Percentiles rank a stretch among this genome's conserved stretches.
phyloP scores from a whole-genome alignment of 495 filamentous ascomycete species.

The Penicillium samsonianum region DNA sequence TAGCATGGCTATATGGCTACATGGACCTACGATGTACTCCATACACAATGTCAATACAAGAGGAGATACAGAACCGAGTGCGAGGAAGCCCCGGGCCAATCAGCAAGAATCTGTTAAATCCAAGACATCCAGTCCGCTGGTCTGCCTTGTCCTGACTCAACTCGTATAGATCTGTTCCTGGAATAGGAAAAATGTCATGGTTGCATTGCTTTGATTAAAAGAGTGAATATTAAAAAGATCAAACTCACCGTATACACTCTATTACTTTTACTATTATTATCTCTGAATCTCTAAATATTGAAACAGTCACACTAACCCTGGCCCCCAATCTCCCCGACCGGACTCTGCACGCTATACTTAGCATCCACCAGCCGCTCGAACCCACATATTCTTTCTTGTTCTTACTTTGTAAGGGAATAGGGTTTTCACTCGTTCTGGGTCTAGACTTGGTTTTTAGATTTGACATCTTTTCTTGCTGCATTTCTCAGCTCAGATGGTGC shows the following conservation, averaged over 20 bases:
- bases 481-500: conserved; percentile 1
- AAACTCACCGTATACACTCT: neutral
- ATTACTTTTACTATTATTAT: conserved; percentile 10
- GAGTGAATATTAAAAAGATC: neutral
- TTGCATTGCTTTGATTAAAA: neutral
- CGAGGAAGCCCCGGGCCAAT: conserved; percentile 1
- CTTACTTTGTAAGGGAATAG: neutral
- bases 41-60: neutral
- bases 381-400: neutral
- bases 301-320: conserved; percentile 4
- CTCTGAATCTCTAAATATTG: neutral
- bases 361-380: neutral
- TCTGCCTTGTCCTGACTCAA: conserved; percentile 14
- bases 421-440: neutral
- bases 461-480: neutral
- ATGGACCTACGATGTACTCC: neutral
- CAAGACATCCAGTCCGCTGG: conserved; percentile 1
- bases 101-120: neutral
- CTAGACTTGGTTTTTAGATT: neutral
- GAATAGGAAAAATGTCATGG: neutral
- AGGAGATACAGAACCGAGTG: neutral
- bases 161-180: conserved; percentile 1
- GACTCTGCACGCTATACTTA: conserved; percentile 5
- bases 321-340: conserved; percentile 4
- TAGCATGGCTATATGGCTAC: neutral